Percentiles rank a stretch among this genome's conserved stretches.
These are phyloP conservation scores for Basidioascus undulatus DNA, from an alignment of 768 basidiomycete species.

Conservation along the genomic window DNA sequence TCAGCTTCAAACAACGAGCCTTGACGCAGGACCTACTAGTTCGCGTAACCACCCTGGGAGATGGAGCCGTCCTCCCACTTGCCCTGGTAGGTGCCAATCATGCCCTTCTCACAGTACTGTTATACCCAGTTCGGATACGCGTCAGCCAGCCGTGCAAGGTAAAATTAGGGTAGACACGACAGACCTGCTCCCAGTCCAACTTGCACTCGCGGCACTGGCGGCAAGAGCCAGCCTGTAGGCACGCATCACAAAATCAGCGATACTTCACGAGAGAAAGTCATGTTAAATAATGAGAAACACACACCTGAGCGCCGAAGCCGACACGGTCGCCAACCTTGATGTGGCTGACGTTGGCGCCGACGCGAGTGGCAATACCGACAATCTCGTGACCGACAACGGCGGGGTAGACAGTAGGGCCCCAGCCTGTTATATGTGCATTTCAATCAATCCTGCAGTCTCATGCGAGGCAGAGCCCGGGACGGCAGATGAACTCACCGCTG, in stretches of 20 bases:
- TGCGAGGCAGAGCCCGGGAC: conserved; percentile 2
- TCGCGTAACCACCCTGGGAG: conserved; percentile 20
- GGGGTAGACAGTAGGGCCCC: neutral
- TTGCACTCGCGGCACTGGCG: conserved; percentile 11
- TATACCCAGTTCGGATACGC: too few relatives aligned
- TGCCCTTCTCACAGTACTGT: conserved; percentile 10
- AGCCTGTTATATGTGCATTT: too few relatives aligned
- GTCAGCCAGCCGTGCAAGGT: too few relatives aligned
- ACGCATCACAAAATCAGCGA: too few relatives aligned
- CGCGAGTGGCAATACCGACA: conserved; percentile 15
- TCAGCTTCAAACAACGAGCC: neutral
- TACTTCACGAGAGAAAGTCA: too few relatives aligned
- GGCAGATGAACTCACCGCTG: conserved; percentile 3
- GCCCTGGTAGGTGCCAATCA: conserved; percentile 8
- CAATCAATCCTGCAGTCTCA: too few relatives aligned
- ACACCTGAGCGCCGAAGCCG: conserved; percentile 23
- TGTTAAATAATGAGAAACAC: too few relatives aligned
- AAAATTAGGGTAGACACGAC: too few relatives aligned
- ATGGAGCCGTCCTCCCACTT: conserved; percentile 9
- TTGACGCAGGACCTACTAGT: neutral
- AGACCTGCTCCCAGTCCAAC: conserved; percentile 8
- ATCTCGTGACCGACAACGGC: conserved; percentile 15
- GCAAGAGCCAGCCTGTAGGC: too few relatives aligned
- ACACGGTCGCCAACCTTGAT: conserved; percentile 22
- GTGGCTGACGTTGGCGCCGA: conserved; percentile 19